phyloP scores from a whole-genome alignment of 495 filamentous ascomycete species.

The Penicillium soppii region DNA sequence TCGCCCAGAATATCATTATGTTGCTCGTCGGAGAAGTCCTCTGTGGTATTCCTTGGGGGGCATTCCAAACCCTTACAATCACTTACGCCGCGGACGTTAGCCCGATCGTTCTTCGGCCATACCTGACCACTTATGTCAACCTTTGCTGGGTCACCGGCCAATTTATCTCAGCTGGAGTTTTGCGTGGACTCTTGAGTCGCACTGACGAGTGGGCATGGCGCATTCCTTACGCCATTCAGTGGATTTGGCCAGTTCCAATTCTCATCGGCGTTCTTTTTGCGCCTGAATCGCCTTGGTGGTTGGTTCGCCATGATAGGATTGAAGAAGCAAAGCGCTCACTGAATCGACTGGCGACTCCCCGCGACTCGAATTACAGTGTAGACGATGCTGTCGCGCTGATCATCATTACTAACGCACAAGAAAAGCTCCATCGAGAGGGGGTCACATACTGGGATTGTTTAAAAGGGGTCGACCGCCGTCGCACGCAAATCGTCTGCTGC shows the following conservation, averaged over 20 bases:
- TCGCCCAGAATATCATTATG: slow-evolving; percentile 58
- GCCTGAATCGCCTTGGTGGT: slow-evolving; percentile 77
- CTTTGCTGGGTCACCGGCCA: slow-evolving; percentile 72
- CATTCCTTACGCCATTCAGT: slow-evolving; percentile 68
- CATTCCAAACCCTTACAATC: slow-evolving; percentile 70
- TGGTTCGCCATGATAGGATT: slow-evolving; percentile 62
- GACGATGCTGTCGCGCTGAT: slow-evolving; percentile 74
- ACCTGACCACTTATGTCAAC: slow-evolving; percentile 78
- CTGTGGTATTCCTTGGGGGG: slow-evolving; percentile 74
- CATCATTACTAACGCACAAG: slow-evolving; percentile 70
- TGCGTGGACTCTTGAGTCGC: slow-evolving; percentile 56
- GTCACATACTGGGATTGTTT: too few species aligned
- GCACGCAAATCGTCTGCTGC: slow-evolving; percentile 71
- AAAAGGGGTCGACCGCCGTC: too few species aligned
- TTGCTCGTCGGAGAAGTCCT: slow-evolving; percentile 69
- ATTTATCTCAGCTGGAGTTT: slow-evolving; percentile 65
- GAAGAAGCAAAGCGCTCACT: slow-evolving; percentile 69
- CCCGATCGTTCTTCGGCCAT: slow-evolving; percentile 64
- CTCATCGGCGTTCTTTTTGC: slow-evolving; percentile 64
- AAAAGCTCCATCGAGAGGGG: slow-evolving; percentile 60
- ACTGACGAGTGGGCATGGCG: slow-evolving; percentile 61
- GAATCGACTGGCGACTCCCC: slow-evolving; percentile 57
- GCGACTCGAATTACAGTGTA: slow-evolving; percentile 58
- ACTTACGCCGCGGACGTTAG: slow-evolving; percentile 76
- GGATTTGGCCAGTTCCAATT: slow-evolving; percentile 76